A percentile compares a stretch with the other conserved stretches of the same genome.
phyloP scores from a whole-genome alignment of 2,329 filamentous ascomycete genomes.

The Paraconiothyrium sp. region DNA sequence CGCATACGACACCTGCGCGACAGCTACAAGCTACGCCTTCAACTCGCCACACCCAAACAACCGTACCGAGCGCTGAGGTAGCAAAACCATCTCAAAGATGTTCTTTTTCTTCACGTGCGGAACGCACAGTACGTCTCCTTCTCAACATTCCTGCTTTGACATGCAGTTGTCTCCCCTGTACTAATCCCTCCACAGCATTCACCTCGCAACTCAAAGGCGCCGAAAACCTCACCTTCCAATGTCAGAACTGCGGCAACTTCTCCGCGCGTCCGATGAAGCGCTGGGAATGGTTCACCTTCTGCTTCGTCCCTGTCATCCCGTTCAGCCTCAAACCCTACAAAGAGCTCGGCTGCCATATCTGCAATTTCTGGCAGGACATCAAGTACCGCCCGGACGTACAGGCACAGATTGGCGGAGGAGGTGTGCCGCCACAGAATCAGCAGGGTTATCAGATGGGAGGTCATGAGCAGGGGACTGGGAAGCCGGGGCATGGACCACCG shows the following conservation, averaged over 20 bases:
- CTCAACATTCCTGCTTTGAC: neutral
- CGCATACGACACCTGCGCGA: neutral
- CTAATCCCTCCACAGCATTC: conserved; percentile 52
- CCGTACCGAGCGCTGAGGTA: conserved; percentile 9
- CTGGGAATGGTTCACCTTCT: conserved; percentile 78
- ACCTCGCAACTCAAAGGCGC: conserved; percentile 56
- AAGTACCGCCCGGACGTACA: conserved; percentile 54
- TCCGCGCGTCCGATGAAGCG: conserved; percentile 56
- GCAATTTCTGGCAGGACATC: conserved; percentile 74
- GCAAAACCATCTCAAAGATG: conserved; percentile 36
- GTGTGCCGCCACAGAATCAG: conserved; percentile 16
- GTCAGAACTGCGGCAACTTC: conserved; percentile 63
- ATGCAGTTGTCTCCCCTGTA: conserved; percentile 9
- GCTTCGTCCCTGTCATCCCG: conserved; percentile 78
- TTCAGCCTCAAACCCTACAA: conserved; percentile 67
- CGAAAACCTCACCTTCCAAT: conserved; percentile 61
- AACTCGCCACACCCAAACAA: neutral
- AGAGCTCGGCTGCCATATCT: conserved; percentile 78
- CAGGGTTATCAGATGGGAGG: conserved; percentile 39
- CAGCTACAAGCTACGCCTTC: neutral
- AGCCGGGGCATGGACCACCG: conserved; percentile 23
- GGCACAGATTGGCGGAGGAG: conserved; percentile 35
- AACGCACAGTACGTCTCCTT: conserved; percentile 53
- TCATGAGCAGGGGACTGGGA: conserved; percentile 17
- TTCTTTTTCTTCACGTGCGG: conserved; percentile 63